Evolutionary conservation across 768 basidiomycete genomes (phyloP).

Genomic region (Pulveroboletus sp.): DNA sequence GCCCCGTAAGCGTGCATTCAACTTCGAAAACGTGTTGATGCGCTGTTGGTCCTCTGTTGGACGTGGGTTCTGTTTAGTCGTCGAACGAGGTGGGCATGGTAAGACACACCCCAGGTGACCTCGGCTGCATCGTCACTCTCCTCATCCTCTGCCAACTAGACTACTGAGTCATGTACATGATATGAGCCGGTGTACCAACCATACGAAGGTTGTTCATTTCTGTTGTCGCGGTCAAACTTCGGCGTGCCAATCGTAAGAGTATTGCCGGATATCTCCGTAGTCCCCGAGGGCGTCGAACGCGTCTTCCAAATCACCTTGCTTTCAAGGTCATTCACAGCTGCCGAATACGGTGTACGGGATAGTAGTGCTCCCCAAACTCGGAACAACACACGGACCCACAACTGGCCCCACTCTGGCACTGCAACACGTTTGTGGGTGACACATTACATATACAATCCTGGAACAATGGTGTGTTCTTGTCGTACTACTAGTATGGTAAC

Average conservation of each 20-base stretch:
- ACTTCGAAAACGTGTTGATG: conserved; percentile 89
- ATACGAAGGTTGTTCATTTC: conserved; percentile 51
- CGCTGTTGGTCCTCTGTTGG: conserved; percentile 75
- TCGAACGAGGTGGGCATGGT: not conserved
- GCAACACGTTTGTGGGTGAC: no score
- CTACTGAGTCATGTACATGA: not conserved
- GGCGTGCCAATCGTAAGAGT: no score
- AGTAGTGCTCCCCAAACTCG: no score
- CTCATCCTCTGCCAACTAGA: conserved; percentile 69
- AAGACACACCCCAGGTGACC: conserved; percentile 74
- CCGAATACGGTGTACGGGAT: no score
- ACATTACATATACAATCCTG: no score
- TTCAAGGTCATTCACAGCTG: no score
- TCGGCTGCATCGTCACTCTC: conserved; percentile 71
- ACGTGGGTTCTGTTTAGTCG: not conserved
- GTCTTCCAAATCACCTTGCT: no score
- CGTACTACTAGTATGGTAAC: no score
- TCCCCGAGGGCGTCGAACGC: no score
- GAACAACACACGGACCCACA: no score
- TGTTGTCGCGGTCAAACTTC: not conserved
- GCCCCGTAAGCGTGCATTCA: conserved; percentile 72
- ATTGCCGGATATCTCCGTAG: not conserved
- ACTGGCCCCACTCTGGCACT: no score
- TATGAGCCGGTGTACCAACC: conserved; percentile 35
- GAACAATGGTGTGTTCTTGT: no score